A percentile compares a stretch with the other conserved stretches of the same genome.
phyloP scores from a whole-genome alignment of 2,329 filamentous ascomycete species.

The Alternaria sp. region DNA sequence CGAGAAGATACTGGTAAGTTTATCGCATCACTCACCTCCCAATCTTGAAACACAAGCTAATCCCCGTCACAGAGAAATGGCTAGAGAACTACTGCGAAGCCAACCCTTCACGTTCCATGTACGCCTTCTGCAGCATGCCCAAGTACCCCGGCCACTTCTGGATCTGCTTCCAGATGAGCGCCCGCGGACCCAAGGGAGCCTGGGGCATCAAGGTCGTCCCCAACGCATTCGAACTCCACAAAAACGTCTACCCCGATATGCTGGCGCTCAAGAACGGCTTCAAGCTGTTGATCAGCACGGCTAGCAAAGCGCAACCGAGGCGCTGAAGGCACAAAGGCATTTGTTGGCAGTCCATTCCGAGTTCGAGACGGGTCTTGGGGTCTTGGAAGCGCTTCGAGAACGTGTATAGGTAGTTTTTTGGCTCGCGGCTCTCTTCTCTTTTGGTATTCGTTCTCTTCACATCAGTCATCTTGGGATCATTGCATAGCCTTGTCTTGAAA shows the following conservation, averaged over 20 bases:
- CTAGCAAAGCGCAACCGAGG: conserved; percentile 16
- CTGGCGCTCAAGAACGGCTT: conserved; percentile 94
- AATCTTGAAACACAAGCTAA: conserved; percentile 11
- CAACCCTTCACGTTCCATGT: conserved; percentile 91
- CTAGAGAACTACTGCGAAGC: conserved; percentile 94
- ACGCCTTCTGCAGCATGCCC: conserved; percentile 92
- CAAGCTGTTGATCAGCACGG: conserved; percentile 73
- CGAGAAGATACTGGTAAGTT: conserved; percentile 76
- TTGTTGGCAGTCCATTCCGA: not conserved
- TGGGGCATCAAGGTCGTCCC: conserved; percentile 92
- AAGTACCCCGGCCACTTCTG: conserved; percentile 94
- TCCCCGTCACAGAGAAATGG: conserved; percentile 77
- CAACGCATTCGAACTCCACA: conserved; percentile 89
- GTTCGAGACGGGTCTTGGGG: not conserved
- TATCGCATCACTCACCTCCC: no score
- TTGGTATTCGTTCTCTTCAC: not conserved
- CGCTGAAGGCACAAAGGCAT: not conserved
- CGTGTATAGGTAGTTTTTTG: not conserved
- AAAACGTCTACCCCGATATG: conserved; percentile 92
- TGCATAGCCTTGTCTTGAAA: not conserved
- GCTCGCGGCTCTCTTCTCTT: not conserved
- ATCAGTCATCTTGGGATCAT: not conserved
- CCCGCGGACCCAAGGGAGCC: conserved; percentile 72
- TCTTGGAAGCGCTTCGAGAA: not conserved
- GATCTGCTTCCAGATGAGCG: conserved; percentile 93